Conservation (phyloP, 352 stramenopile genomes). For the Aphanomyces invadans region DNA sequence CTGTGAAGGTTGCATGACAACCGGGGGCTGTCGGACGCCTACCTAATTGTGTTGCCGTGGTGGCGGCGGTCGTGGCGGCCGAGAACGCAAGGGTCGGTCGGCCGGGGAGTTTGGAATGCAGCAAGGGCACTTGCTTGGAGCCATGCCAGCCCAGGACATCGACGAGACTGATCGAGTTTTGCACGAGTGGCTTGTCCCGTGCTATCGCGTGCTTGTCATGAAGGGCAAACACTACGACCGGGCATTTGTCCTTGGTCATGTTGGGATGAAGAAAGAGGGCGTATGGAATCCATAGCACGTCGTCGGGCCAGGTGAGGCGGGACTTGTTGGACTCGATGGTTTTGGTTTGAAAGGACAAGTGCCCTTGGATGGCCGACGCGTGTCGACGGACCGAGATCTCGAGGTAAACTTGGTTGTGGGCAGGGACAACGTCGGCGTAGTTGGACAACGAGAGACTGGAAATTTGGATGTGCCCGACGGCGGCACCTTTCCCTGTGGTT, state of each 20-base stretch:
- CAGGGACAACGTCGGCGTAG: background rate
- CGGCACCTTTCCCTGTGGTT: slow-evolving; percentile 16
- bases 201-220: slow-evolving; percentile 47
- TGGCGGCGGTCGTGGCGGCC: background rate
- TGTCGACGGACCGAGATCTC: slow-evolving; percentile 11
- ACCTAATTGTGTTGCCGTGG: no score
- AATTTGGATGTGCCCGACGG: background rate
- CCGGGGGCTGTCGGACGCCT: no score
- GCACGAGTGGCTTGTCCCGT: slow-evolving; percentile 32
- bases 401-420: background rate
- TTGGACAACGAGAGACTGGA: background rate
- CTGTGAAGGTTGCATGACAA: background rate
- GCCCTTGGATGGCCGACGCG: background rate
- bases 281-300: background rate
- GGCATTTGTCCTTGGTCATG: slow-evolving; percentile 21
- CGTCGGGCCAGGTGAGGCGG: background rate
- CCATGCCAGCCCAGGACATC: slow-evolving; percentile 6
- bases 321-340: background rate
- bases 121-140: slow-evolving; percentile 4
- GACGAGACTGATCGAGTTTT: slow-evolving; percentile 23
- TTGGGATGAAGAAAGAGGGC: slow-evolving; percentile 3
- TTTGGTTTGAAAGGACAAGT: background rate
- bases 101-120: background rate
- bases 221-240: slow-evolving; percentile 28
- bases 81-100: background rate